Evolutionary conservation across 441 rosid species (phyloP), one percentile per base, ranked within the genome.

Genomic region (Corymbia calophylla): DNA sequence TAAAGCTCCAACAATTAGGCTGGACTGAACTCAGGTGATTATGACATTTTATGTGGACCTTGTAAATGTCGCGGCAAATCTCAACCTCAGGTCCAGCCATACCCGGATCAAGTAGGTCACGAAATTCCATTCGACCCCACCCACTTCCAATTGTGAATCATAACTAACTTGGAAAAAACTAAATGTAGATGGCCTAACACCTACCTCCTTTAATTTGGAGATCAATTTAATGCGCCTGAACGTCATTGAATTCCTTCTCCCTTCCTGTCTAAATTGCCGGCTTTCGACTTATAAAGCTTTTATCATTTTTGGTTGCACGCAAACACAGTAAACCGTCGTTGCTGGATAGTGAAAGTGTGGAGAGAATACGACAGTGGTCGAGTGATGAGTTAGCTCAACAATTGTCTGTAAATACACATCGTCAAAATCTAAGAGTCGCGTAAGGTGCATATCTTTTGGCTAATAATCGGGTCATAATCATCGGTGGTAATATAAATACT

Each of bases 41-140:
- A 1, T 14, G 21, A 31, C 39, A 66, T 4, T 31, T 66, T 4
- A 66, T 6, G 9, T 31, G 73, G 32, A 31, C 73, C 39, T 32
- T 66, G 31, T 16, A 31, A 64, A 31, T 66, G 4, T 70, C 80
- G 18, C 15, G 47, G 80, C 47, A 70, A 70, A 8, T 9, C 81
- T 27, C 13, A 1, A 70, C 12, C 3, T 70, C 48, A 19, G 21
- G 48, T 35, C 48, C 27, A 9, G 19, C 23, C 48, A 21, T 35
- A 2, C 81, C 48, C 81, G 7, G 13, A 0, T 18, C 23, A 5
- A 3, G 1, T 0, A 8, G 32, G 11, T 68, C 23, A 3, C 44
- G 32, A 31, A 68, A 16, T 66, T 66, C 23, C 23, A 1, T 0
- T 31, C 8, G 77, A 68, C 9, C 77, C 23, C 0, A 68, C 12